A percentile compares a stretch with the other conserved stretches of the same genome.
These are phyloP conservation scores for Hygrocybe coccinea DNA, from an alignment of 768 basidiomycete species.

Conservation along the genomic window DNA sequence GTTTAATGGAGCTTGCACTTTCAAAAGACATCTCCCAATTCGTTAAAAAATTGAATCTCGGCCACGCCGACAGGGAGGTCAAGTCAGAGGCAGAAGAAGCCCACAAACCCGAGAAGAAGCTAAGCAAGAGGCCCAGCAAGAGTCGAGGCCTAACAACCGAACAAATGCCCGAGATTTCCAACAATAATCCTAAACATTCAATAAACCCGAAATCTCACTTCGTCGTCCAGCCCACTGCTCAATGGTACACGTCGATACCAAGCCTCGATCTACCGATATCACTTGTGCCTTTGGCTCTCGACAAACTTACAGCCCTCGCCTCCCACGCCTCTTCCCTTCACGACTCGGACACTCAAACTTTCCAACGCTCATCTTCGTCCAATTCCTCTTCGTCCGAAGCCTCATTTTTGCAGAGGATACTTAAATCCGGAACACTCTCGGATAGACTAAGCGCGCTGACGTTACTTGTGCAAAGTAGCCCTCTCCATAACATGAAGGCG, in stretches of 20 bases:
- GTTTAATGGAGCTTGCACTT: too few species aligned
- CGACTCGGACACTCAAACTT: slow-evolving; percentile 37
- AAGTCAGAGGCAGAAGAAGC: too few species aligned
- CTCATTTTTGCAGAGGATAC: slow-evolving; percentile 78
- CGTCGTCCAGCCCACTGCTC: slow-evolving; percentile 32
- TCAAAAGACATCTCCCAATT: too few species aligned
- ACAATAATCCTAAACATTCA: background rate
- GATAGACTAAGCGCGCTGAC: slow-evolving; percentile 90
- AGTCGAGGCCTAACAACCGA: too few species aligned
- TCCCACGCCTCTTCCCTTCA: slow-evolving; percentile 42
- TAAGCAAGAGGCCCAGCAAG: too few species aligned
- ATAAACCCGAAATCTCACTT: slow-evolving; percentile 36
- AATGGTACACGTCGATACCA: slow-evolving; percentile 53
- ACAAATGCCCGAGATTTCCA: too few species aligned
- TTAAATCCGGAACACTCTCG: slow-evolving; percentile 83
- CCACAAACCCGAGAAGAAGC: too few species aligned
- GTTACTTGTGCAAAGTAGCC: slow-evolving; percentile 81
- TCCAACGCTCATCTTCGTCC: slow-evolving; percentile 41
- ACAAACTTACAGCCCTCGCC: slow-evolving; percentile 43
- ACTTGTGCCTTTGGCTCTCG: slow-evolving; percentile 31
- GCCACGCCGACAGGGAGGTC: too few species aligned
- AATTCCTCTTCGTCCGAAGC: slow-evolving; percentile 40
- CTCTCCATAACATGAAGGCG: slow-evolving; percentile 78
- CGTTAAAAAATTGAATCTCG: too few species aligned
- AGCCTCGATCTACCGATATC: slow-evolving; percentile 32